These are phyloP conservation scores for Rugonectria rugulosa DNA, from an alignment of 2,329 filamentous ascomycete genomes.

Conservation along the genomic window DNA sequence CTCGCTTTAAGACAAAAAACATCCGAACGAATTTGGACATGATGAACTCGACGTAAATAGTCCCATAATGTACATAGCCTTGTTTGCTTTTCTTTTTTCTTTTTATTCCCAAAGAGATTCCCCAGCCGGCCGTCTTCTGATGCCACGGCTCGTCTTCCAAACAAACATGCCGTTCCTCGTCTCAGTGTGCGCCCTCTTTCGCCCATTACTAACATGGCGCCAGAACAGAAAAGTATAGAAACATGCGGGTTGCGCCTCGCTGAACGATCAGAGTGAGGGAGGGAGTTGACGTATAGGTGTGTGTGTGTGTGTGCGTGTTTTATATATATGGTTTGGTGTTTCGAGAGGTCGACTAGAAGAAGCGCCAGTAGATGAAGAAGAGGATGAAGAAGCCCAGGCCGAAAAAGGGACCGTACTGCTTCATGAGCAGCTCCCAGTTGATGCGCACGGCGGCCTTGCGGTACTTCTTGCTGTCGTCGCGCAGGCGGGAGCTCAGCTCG, in stretches of 20 bases:
- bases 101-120: slow-evolving; percentile 10
- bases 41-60: slow-evolving; percentile 27
- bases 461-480: slow-evolving; percentile 96
- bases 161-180: neutral
- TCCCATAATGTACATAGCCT: slow-evolving; percentile 34
- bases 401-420: slow-evolving; percentile 95
- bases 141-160: slow-evolving; percentile 5
- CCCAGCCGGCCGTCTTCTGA: slow-evolving; percentile 3
- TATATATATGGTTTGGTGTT: neutral
- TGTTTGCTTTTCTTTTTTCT: neutral
- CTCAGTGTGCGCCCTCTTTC: slow-evolving; percentile 1
- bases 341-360: slow-evolving; percentile 69
- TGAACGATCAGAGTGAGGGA: no score
- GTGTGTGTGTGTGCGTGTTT: slow-evolving; percentile 16
- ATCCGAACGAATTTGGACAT: slow-evolving; percentile 17
- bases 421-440: slow-evolving; percentile 96
- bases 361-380: slow-evolving; percentile 90
- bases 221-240: neutral
- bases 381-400: slow-evolving; percentile 83
- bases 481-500: slow-evolving; percentile 84
- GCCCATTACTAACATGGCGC: slow-evolving; percentile 10
- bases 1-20: slow-evolving; percentile 26
- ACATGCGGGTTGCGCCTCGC: slow-evolving; percentile 23
- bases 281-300: slow-evolving; percentile 21
- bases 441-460: slow-evolving; percentile 90